Evolutionary conservation across 202 grass and related monocot genomes (phyloP).

Genomic region (Brachypodium distachyon): DNA sequence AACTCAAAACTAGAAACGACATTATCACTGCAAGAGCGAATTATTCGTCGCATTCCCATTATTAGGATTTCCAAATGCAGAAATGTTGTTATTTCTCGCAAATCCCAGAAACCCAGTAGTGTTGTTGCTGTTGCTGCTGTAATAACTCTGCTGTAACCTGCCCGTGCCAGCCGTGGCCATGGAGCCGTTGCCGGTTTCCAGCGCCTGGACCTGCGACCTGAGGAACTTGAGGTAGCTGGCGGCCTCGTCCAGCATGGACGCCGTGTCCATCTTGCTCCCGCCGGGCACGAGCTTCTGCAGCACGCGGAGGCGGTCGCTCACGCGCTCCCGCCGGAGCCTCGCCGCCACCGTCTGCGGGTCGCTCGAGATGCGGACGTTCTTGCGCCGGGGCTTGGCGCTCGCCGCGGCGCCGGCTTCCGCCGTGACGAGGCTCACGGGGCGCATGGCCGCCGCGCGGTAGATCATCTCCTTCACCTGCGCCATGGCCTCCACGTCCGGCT

Average conservation of each 20-base stretch:
- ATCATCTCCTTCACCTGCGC: conserved; percentile 87
- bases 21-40: conserved; percentile 13
- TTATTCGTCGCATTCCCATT: conserved; percentile 18
- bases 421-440: conserved; percentile 47
- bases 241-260: conserved; percentile 90
- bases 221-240: conserved; percentile 95
- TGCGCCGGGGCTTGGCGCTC: conserved; percentile 42
- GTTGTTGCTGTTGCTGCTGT: neutral
- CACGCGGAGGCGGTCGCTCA: conserved; percentile 62
- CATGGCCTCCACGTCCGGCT: conserved; percentile 74
- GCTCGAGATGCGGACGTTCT: conserved; percentile 85
- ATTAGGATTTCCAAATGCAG: conserved; percentile 22
- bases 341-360: conserved; percentile 86
- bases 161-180: neutral
- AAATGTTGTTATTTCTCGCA: conserved; percentile 10
- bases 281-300: conserved; percentile 78
- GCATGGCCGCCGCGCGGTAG: conserved; percentile 73
- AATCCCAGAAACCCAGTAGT: conserved; percentile 18
- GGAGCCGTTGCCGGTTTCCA: conserved; percentile 39
- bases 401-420: conserved; percentile 17
- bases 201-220: conserved; percentile 71
- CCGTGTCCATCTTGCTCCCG: conserved; percentile 85
- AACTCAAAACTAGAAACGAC: neutral
- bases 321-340: conserved; percentile 65
- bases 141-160: conserved; percentile 16